A percentile compares a stretch with the other conserved stretches of the same genome.
Conservation (phyloP, 1,284 basidiomycete species). For the Cryptococcus sp. region DNA sequence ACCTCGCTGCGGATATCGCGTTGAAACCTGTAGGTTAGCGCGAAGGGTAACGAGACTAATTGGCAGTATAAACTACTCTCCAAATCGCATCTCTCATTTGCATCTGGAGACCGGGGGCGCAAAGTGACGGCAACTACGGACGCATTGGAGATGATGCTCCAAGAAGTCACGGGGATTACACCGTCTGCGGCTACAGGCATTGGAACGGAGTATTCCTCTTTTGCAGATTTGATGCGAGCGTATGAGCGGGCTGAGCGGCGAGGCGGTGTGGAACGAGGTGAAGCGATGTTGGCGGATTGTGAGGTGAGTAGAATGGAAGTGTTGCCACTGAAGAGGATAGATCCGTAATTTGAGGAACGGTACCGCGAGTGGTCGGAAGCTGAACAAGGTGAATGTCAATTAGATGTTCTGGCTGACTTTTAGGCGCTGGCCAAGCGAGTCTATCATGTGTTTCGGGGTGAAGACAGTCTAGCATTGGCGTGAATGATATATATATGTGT, state of each 20-base stretch:
- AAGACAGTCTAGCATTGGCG: constrained; percentile 35
- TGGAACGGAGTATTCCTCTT: constrained; percentile 25
- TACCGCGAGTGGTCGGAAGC: constrained; percentile 23
- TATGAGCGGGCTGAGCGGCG: constrained; percentile 33
- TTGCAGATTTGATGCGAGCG: constrained; percentile 37
- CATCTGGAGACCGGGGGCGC: constrained; percentile 25
- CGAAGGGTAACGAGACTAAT: constrained; percentile 1
- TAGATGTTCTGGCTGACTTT: constrained; percentile 2
- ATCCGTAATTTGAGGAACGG: constrained; percentile 28
- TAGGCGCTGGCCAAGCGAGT: constrained; percentile 35
- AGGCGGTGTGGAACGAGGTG: constrained; percentile 11
- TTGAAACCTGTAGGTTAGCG: constrained; percentile 38
- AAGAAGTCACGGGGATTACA: constrained; percentile 45
- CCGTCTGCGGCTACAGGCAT: constrained; percentile 36
- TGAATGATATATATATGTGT: constrained; percentile 1
- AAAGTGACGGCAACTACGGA: constrained; percentile 23
- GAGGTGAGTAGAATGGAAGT: constrained; percentile 18
- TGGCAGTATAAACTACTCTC: constrained; percentile 39
- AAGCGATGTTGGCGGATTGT: constrained; percentile 34
- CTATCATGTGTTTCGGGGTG: constrained; percentile 30
- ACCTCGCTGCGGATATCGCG: constrained; percentile 44
- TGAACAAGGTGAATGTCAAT: constrained; percentile 25
- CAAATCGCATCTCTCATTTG: constrained; percentile 45
- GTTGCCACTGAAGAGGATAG: constrained; percentile 5
- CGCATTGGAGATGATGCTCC: constrained; percentile 42